phyloP scores from a whole-genome alignment of 768 basidiomycete genomes.

The Agrocybe pediades region DNA sequence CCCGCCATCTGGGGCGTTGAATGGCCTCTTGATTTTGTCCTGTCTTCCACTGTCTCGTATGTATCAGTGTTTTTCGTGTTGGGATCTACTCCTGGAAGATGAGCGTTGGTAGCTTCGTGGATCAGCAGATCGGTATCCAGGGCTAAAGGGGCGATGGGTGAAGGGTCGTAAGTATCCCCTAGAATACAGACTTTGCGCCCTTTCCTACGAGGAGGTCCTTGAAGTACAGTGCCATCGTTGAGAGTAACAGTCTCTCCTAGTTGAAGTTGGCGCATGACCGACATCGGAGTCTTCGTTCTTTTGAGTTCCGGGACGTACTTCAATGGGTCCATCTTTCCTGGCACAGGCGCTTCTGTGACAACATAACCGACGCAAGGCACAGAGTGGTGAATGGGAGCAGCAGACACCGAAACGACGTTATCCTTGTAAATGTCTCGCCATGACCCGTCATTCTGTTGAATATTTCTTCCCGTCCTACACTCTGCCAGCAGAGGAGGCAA shows the following conservation, averaged over 20 bases:
- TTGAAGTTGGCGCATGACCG: conserved; percentile 66
- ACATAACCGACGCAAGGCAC: conserved; percentile 84
- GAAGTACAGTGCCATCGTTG: conserved; percentile 70
- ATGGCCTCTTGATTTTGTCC: conserved; percentile 78
- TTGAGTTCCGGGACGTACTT: conserved; percentile 69
- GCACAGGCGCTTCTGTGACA: conserved; percentile 65
- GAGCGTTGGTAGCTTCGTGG: conserved; percentile 91
- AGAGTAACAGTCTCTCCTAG: conserved; percentile 64
- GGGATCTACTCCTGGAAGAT: conserved; percentile 65
- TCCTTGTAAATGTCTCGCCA: conserved; percentile 72
- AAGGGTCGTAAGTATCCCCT: conserved; percentile 85
- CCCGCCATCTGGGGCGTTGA: conserved; percentile 93
- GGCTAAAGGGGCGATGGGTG: conserved; percentile 62
- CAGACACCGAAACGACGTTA: conserved; percentile 60
- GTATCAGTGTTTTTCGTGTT: conserved; percentile 64
- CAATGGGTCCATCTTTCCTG: conserved; percentile 75
- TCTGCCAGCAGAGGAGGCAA: conserved; percentile 57
- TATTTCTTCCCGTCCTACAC: conserved; percentile 60
- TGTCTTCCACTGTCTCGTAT: conserved; percentile 57
- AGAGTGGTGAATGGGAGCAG: conserved; percentile 79
- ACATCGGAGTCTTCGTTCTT: conserved; percentile 69
- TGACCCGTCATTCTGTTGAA: conserved; percentile 54
- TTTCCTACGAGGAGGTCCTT: conserved; percentile 62
- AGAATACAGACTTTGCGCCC: conserved; percentile 82
- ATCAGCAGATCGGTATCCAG: conserved; percentile 71